phyloP scores from a whole-genome alignment of 2,329 filamentous ascomycete genomes.

The Colletotrichum theobromicola region DNA sequence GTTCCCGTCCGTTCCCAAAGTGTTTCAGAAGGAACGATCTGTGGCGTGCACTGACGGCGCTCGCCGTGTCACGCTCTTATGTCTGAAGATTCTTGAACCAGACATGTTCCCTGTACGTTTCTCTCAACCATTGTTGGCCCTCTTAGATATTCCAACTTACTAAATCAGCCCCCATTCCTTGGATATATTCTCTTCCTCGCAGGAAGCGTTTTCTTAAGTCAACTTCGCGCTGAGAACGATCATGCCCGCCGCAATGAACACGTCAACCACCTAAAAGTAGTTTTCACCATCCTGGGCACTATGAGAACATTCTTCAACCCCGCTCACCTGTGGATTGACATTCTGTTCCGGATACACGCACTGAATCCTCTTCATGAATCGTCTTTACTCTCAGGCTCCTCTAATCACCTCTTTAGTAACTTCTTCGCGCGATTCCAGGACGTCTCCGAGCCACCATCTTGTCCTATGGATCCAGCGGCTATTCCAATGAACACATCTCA shows the following conservation, averaged over 20 bases:
- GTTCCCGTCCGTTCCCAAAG: background rate
- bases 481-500: background rate
- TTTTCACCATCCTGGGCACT: background rate
- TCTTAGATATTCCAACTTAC: background rate
- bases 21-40: background rate
- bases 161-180: background rate
- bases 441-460: background rate
- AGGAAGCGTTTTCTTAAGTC: background rate
- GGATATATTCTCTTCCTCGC: background rate
- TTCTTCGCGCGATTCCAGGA: background rate
- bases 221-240: background rate
- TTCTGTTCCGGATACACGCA: background rate
- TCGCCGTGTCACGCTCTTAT: background rate
- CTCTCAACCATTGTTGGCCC: background rate
- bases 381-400: background rate
- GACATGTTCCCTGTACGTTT: background rate
- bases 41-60: background rate
- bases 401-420: background rate
- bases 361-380: background rate
- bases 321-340: background rate
- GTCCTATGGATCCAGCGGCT: background rate
- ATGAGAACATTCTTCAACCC: background rate
- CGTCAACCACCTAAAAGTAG: background rate
- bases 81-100: background rate
- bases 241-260: background rate